Conservation (phyloP, 2,329 filamentous ascomycete species). For the Trichoderma citrinoviride region DNA sequence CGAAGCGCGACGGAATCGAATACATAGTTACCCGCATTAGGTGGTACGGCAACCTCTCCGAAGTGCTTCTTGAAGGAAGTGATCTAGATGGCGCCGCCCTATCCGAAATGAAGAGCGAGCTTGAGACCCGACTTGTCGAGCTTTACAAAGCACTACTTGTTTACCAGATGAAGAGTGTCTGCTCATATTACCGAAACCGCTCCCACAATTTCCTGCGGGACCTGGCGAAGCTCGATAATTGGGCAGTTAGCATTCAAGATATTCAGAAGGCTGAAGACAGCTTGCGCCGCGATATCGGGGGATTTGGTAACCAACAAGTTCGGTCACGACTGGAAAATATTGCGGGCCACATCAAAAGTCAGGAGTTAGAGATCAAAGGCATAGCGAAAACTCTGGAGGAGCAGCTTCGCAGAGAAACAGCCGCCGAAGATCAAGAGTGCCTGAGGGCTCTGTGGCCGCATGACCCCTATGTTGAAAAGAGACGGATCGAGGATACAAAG, state of each 20-base stretch:
- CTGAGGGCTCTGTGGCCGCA: not conserved
- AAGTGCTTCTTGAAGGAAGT: conserved; percentile 30
- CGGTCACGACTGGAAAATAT: not conserved
- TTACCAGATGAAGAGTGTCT: conserved; percentile 43
- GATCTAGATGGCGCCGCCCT: not conserved
- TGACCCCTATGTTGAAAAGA: not conserved
- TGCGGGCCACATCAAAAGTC: not conserved
- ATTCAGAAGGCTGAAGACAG: conserved; percentile 32
- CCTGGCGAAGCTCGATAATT: conserved; percentile 36
- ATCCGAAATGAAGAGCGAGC: conserved; percentile 22
- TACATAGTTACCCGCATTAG: conserved; percentile 40
- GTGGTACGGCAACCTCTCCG: conserved; percentile 38
- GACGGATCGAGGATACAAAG: not conserved
- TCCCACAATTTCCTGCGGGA: conserved; percentile 31
- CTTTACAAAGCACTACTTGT: conserved; percentile 41
- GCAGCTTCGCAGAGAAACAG: not conserved
- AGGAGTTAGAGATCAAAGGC: not conserved
- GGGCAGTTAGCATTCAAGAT: conserved; percentile 32
- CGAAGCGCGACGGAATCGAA: conserved; percentile 35
- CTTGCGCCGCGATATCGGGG: conserved; percentile 21
- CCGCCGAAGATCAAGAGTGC: conserved; percentile 2
- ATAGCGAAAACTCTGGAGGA: not conserved
- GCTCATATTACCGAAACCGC: conserved; percentile 35
- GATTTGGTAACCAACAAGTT: conserved; percentile 17
- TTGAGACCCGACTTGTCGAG: conserved; percentile 31